Evolutionary conservation across 139 green algal species (phyloP), one percentile per base, ranked within the genome.

Genomic region (Chlorella ohadii): DNA sequence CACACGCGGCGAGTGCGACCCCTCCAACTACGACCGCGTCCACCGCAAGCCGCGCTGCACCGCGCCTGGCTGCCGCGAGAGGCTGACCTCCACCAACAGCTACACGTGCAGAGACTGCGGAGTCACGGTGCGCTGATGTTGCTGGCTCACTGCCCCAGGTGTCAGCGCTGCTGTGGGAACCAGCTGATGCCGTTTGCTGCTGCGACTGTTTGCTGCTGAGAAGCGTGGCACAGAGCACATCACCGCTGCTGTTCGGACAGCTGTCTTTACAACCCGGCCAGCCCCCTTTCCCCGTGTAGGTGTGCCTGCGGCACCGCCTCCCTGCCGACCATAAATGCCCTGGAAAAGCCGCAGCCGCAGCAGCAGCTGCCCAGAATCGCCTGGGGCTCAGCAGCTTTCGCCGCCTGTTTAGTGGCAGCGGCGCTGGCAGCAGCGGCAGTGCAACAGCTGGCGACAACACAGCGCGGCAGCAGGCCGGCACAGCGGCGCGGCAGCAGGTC

Each of bases 281-380:
- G 11, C 51, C 15, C 51, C 51, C 11, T 13, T 22, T 23, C 51
- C 51, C 12, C 15, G 51, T 3, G 51, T 13, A 59, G 51, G 51
- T 96, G 7, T 97, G 94, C 84, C 77, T 97, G 20, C 87, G 83
- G 74, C 94, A 97, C 87, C 85, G 94, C 22, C 87, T 94, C 27
- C 57, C 68, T 9, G 20, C 74, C 1, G 93, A 96, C 85, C 94
- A 97, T 72, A 19, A 76, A 20, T 97, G 94, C 74, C 1, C 44
- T 2, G 87, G 87, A 17, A 28, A 59, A 55, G 28, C 59, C n/a
- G 39, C 51, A 4, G 51, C 51, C 2, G 51, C 51, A 19, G 51
- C 15, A 23, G 51, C 51, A 59, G 51, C 51, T 23, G 51, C 51
- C 19, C 51, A 59, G 51, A 59, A 59, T 13, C 51, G 51, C 11